phyloP scores from a whole-genome alignment of 2,329 filamentous ascomycete species.

The Elsinoe batatas region DNA sequence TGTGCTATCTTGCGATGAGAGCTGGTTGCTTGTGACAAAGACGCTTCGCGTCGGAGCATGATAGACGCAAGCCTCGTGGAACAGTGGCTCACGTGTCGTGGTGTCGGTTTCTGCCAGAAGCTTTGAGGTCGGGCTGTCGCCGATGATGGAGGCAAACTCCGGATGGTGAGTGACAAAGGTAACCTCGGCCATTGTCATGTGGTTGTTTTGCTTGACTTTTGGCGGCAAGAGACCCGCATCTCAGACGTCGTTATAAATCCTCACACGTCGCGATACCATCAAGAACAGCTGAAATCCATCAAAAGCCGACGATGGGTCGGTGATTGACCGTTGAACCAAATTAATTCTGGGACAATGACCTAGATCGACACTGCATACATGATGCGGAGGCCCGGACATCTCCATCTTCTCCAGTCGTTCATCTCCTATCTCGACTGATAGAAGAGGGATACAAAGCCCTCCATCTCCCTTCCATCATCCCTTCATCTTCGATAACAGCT shows the following conservation, averaged over 20 bases:
- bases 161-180: background rate
- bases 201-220: background rate
- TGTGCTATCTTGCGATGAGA: slow-evolving; percentile 12
- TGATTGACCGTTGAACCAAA: background rate
- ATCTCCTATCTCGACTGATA: background rate
- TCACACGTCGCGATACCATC: background rate
- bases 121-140: background rate
- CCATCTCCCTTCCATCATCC: background rate
- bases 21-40: slow-evolving; percentile 34
- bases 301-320: slow-evolving; percentile 10
- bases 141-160: slow-evolving; percentile 6
- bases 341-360: background rate
- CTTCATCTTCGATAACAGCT: background rate
- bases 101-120: slow-evolving; percentile 8
- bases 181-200: background rate
- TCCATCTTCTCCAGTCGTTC: slow-evolving; percentile 12
- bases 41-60: slow-evolving; percentile 28
- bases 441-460: background rate
- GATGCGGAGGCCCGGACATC: slow-evolving; percentile 8
- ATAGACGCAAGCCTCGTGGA: slow-evolving; percentile 33
- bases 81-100: slow-evolving; percentile 1
- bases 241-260: slow-evolving; percentile 3
- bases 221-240: background rate
- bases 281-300: background rate
- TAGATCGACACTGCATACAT: background rate